These are phyloP conservation scores for Talaromyces sp. DNA, from an alignment of 2,329 filamentous ascomycete genomes.

Conservation along the genomic window DNA sequence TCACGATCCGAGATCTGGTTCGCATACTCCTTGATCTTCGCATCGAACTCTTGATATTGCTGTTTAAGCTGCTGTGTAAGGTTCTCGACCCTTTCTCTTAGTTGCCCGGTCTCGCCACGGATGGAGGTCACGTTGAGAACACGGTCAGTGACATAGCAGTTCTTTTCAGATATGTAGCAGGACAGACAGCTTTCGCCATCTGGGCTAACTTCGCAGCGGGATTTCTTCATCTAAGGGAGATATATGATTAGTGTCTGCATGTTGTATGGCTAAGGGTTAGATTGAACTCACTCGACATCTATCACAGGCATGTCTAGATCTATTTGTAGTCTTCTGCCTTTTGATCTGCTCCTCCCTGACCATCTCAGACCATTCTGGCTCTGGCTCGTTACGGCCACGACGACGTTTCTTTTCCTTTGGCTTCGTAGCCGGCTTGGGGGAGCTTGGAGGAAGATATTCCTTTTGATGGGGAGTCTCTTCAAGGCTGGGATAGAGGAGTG, in stretches of 20 bases:
- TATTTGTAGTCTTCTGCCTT: neutral
- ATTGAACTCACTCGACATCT: slow-evolving; percentile 15
- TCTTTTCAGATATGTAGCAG: neutral
- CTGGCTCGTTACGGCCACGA: slow-evolving; percentile 1
- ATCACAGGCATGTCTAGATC: slow-evolving; percentile 17
- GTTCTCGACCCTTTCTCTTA: slow-evolving; percentile 17
- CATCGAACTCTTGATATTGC: neutral
- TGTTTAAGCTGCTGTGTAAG: slow-evolving; percentile 8
- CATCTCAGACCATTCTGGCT: slow-evolving; percentile 10
- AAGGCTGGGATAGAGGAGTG: no score
- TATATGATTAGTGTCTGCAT: neutral
- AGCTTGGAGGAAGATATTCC: no score
- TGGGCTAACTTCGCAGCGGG: neutral
- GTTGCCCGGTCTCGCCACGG: slow-evolving; percentile 23
- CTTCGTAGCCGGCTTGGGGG: no score
- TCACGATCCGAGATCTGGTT: no score
- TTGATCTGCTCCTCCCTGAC: neutral
- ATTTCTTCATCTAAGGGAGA: neutral
- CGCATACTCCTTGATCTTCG: no score
- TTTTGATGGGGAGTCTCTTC: no score
- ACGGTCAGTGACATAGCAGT: slow-evolving; percentile 29
- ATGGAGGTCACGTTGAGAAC: slow-evolving; percentile 21
- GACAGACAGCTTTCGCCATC: slow-evolving; percentile 2
- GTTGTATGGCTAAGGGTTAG: neutral
- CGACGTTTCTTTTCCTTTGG: neutral